Percentiles rank a stretch among this genome's conserved stretches.
Conservation (phyloP, 2,329 filamentous ascomycete genomes). For the Fusarium neocosmosporiellum region DNA sequence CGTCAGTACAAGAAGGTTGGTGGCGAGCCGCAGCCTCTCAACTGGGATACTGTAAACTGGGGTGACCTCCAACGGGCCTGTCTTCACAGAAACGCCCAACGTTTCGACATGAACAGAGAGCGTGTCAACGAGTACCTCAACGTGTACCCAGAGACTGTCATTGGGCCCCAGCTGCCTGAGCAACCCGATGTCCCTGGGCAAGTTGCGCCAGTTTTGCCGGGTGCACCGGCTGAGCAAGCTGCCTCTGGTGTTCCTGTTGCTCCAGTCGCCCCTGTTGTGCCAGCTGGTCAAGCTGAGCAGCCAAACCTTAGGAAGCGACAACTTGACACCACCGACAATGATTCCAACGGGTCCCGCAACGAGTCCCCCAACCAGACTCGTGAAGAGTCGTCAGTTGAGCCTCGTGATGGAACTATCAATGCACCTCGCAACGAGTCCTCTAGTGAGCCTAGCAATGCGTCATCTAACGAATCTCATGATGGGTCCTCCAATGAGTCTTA, state of each 20-base stretch:
- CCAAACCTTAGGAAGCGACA: slow-evolving; percentile 24
- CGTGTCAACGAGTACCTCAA: slow-evolving; percentile 57
- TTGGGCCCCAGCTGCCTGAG: slow-evolving; percentile 24
- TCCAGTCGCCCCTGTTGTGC: background rate
- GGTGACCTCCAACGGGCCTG: slow-evolving; percentile 76
- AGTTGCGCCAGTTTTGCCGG: background rate
- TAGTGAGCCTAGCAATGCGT: background rate
- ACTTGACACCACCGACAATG: background rate
- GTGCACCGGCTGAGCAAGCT: background rate
- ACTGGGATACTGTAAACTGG: slow-evolving; percentile 78
- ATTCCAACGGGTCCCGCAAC: background rate
- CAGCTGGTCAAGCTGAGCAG: background rate
- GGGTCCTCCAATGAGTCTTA: too few relatives aligned
- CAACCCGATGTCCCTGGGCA: slow-evolving; percentile 13
- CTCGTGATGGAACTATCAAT: background rate
- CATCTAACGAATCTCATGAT: background rate
- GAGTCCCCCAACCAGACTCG: slow-evolving; percentile 1
- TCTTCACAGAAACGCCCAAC: slow-evolving; percentile 71
- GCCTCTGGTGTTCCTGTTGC: background rate
- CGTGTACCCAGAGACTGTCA: slow-evolving; percentile 52
- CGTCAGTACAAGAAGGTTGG: slow-evolving; percentile 60
- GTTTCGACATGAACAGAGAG: slow-evolving; percentile 63
- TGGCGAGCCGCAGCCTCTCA: slow-evolving; percentile 51
- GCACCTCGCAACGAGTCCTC: background rate
- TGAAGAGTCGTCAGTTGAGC: background rate